These are phyloP conservation scores for Kazachstania viticola DNA, from an alignment of 805 yeast species.

Conservation along the genomic window DNA sequence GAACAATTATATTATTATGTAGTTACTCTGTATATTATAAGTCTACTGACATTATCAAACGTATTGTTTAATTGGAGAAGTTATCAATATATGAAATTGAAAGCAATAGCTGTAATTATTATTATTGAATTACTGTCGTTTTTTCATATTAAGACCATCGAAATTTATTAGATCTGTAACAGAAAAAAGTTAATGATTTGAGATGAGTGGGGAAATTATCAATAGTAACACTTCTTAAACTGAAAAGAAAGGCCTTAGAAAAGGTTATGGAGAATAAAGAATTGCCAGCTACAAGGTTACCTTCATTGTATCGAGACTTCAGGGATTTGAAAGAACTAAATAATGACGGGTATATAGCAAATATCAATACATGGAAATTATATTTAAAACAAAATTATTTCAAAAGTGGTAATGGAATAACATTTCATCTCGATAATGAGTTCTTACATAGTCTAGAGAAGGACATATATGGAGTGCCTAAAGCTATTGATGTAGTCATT, in stretches of 20 bases:
- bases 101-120: no score
- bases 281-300: conserved; percentile 27
- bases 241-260: no score
- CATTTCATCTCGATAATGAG: conserved; percentile 19
- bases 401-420: conserved; percentile 7
- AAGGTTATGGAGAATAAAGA: conserved; percentile 1
- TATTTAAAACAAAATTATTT: conserved; percentile 11
- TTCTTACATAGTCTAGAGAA: conserved; percentile 17
- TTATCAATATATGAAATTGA: no score
- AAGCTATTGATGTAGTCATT: conserved; percentile 27
- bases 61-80: no score
- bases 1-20: no score
- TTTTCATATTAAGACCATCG: no score
- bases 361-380: conserved; percentile 29
- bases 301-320: conserved; percentile 31
- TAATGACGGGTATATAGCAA: conserved; percentile 33
- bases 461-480: conserved; percentile 27
- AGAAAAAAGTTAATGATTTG: no score
- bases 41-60: no score
- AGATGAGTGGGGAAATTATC: neutral
- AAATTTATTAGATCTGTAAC: no score
- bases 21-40: no score
- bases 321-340: conserved; percentile 27
- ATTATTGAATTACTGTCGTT: no score
- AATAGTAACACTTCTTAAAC: no score